These are phyloP conservation scores for Beauveria sp. DNA, from an alignment of 2,329 filamentous ascomycete genomes.

Conservation along the genomic window DNA sequence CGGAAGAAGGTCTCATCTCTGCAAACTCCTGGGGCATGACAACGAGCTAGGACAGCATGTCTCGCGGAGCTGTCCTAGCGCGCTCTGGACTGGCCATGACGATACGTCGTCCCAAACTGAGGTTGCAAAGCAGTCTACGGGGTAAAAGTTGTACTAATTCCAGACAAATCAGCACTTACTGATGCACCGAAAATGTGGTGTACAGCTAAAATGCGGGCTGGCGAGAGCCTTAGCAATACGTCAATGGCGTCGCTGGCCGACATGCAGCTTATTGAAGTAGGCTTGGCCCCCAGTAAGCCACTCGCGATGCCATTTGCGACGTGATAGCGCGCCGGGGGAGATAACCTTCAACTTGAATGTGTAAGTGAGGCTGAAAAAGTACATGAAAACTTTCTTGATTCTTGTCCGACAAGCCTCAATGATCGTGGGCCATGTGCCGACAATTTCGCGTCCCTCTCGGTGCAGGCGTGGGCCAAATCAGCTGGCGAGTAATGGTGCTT, in stretches of 20 bases:
- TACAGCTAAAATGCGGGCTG: neutral
- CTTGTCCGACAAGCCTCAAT: neutral
- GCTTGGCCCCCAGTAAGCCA: neutral
- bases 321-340: neutral
- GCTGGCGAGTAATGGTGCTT: neutral
- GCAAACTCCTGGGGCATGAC: no score
- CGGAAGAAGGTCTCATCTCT: no score
- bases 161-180: neutral
- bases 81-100: no score
- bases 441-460: neutral
- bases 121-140: neutral
- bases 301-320: neutral
- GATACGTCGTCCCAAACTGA: neutral
- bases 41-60: no score
- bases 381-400: neutral
- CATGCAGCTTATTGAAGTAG: neutral
- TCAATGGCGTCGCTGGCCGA: neutral
- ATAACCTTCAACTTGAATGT: neutral
- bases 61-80: no score
- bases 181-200: rapidly evolving
- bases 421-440: neutral
- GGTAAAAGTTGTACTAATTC: no score
- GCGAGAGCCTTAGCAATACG: neutral
- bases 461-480: neutral
- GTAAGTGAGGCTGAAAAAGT: neutral